Evolutionary conservation across 2,329 filamentous ascomycete species (phyloP), one percentile per base, ranked within the genome.

Genomic region (Aureobasidium sp.): DNA sequence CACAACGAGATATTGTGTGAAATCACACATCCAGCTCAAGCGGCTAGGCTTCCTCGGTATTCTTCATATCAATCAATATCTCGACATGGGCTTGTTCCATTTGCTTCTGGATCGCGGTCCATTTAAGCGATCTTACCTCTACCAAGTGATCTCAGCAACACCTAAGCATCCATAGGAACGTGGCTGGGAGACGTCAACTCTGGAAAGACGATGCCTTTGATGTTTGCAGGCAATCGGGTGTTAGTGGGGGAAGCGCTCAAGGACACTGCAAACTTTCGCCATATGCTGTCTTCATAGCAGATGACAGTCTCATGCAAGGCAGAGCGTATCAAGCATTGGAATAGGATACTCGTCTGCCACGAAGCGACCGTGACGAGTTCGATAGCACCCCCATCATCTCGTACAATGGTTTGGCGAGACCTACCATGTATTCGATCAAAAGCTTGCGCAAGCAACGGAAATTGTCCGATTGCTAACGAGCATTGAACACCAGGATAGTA

Each of bases 291-390:
- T 8, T 29, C 55, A 48, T n/a, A 12, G n/a, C 31, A 39, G 3
- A 39, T 29, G 4, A 25, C 44, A 12, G 20, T 48, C 14, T 27
- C 31, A 22, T 39, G 25, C 25, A 41, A 17, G 14, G 37, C 42
- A 22, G 55, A 58, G 11, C 55, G 7, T n/a, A 25, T 20, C 3
- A 9, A 12, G 31, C 31, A 34, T 34, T 11, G 31, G 2, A 25
- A 58, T 37, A 15, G 14, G 41, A 25, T 25, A 2, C 8, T 27
- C 45, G 27, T n/a, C 41, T 15, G 20, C n/a, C 17, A 49, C 14
- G 44, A 97, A 90, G 64, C 87, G 87, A 99, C 90, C 5, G 91
- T 96, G 63, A 97, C 91, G 73, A 99, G 97, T 76, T 99, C 99
- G 59, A 94, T 99, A 5, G 94, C 94, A 62, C 94, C 94, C 77